These are phyloP conservation scores for Kurtzmaniella quercitrusa DNA, from an alignment of 1,139 yeast genomes.

Conservation along the genomic window DNA sequence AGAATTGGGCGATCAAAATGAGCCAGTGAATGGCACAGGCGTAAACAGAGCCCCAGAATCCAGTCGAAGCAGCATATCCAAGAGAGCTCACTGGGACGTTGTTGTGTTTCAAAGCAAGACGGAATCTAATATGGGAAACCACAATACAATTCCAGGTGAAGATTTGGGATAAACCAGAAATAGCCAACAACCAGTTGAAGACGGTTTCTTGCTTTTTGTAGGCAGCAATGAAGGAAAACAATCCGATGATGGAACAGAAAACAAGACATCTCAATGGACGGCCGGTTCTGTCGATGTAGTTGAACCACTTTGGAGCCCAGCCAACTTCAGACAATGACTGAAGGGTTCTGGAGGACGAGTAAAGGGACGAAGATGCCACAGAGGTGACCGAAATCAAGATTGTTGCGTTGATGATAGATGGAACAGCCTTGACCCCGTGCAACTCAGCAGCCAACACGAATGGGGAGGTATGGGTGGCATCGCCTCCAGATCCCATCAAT, in stretches of 20 bases:
- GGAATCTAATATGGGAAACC: conserved; percentile 27
- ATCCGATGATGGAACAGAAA: conserved; percentile 21
- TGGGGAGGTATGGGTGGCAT: conserved; percentile 29
- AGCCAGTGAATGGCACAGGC: conserved; percentile 26
- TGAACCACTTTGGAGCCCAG: conserved; percentile 27
- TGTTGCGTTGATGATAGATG: conserved; percentile 30
- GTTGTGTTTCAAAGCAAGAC: conserved; percentile 25
- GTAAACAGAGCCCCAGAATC: conserved; percentile 30
- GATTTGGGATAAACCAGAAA: conserved; percentile 38
- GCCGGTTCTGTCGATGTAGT: conserved; percentile 27
- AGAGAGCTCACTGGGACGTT: conserved; percentile 22
- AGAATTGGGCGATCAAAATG: conserved; percentile 33
- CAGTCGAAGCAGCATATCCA: conserved; percentile 30
- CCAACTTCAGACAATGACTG: conserved; percentile 31
- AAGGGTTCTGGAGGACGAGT: conserved; percentile 30
- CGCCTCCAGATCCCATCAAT: conserved; percentile 27
- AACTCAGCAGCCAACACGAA: conserved; percentile 30
- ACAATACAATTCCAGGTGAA: conserved; percentile 36
- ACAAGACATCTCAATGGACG: conserved; percentile 27
- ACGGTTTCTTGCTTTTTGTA: conserved; percentile 28
- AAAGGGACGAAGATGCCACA: conserved; percentile 32
- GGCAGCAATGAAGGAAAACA: conserved; percentile 24
- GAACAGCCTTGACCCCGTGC: conserved; percentile 27
- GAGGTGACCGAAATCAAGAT: conserved; percentile 31
- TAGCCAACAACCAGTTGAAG: conserved; percentile 39